Evolutionary conservation across 2,329 filamentous ascomycete species (phyloP), one percentile per base, ranked within the genome.

Genomic region (Didymella segeticola): DNA sequence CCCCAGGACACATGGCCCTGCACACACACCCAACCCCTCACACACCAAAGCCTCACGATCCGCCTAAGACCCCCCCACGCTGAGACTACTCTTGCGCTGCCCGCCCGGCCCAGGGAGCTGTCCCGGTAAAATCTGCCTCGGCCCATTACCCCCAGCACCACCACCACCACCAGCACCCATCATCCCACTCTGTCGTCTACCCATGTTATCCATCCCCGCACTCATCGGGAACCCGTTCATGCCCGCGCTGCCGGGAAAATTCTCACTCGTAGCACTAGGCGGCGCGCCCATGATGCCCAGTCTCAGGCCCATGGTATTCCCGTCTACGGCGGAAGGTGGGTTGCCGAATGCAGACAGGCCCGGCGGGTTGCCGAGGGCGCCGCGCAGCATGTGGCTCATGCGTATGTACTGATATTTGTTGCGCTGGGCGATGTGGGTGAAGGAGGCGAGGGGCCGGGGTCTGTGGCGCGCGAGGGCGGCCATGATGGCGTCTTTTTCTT

Each of bases 401-500:
- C 85, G 82, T 29, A 86, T 82, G 55, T 83, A 81, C 61, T 85
- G 81, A 66, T 87, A 87, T 65, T 85, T 86, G 22, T 69, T 66
- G 41, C 69, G 66, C 36, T 78, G 71, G 79, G 84, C 68, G 45
- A 85, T 79, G 29, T 80, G 72, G 2, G 78, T 77, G 43, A 90
- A 86, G 7, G 87, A 85, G 23, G 91, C 83, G 4, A 96, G 78
- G 0, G 93, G 93, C 58, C 88, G 86, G 0, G 93, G 93, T 36
- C 86, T 87, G 78, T 90, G 91, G 47, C 86, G 85, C 20, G 86
- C 81, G 26, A 82, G 83, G 7, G 90, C 90, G 26, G 84, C 81
- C 91, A 98, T 96, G 45, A 98, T 90, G 0, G 89, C 83, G 42
- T 92, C 88, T 43, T 91, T 91, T 75, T 99, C 95, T 78, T 98